Evolutionary conservation across 2,329 filamentous ascomycete genomes (phyloP), one percentile per base, ranked within the genome.

Genomic region (Zelopaecilomyces penicillatus): DNA sequence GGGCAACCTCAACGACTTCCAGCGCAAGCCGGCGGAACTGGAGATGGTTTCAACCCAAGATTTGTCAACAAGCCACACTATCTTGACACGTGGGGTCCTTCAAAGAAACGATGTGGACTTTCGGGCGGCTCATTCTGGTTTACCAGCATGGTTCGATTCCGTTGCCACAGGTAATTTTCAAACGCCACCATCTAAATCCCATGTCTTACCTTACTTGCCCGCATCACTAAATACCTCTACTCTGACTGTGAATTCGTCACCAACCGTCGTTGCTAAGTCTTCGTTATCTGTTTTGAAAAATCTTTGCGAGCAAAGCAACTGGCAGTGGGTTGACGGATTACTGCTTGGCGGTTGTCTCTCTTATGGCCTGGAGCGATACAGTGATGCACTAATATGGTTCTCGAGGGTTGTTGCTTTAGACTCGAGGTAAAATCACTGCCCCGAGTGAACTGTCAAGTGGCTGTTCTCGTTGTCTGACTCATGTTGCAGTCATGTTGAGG

Each of bases 291-390:
- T 88, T 56, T 71, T 95, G 19, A 81, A 79, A 11, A 78, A 73
- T 51, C 67, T 94, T 5, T 95, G 88, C 59, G 80, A 85, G 55
- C 83, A 91, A 60, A 87, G 83, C 56, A 76, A 75, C 7, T 93
- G 87, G 86, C 78, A 81, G 54, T 98, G 93, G 93, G 77, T 89
- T 43, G 91, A 97, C 59, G 93, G 93, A 2, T 90, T 97, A 71
- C 71, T 97, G 34, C 71, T 97, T 5, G 88, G 86, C 34, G 93
- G 93, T 2, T 97, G 93, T 65, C 71, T 98, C 46, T 84, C 91
- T 41, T 97, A 97, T 66, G 90, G 87, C 6, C 68, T 97, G 10
- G 87, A 88, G 50, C 82, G 87, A 58, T 95, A 93, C 59, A 77
- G 85, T 50, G 83, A 87, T 51, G 83, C 86, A 11, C 63, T 85